These are phyloP conservation scores for Middelhovenomyces tepae DNA, from an alignment of 805 yeast genomes.

Conservation along the genomic window DNA sequence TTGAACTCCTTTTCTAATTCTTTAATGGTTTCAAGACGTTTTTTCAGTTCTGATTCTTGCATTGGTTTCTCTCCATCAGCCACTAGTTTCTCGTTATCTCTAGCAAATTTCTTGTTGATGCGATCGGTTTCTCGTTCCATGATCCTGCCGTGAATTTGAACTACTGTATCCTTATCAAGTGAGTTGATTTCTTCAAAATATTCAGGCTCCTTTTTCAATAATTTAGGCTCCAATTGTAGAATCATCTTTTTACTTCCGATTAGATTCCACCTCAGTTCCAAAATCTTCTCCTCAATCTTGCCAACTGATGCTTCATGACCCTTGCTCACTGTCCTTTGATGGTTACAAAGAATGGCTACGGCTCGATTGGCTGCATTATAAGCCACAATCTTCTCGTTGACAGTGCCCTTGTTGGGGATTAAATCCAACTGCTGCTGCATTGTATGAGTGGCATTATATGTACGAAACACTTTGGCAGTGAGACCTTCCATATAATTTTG, in stretches of 20 bases:
- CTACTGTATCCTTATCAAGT: conserved; percentile 55
- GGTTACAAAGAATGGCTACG: conserved; percentile 94
- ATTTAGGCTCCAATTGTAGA: conserved; percentile 48
- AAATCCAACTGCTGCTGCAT: conserved; percentile 91
- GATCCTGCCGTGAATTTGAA: conserved; percentile 47
- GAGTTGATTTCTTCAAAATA: conserved; percentile 64
- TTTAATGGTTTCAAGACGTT: conserved; percentile 47
- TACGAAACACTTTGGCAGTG: conserved; percentile 96
- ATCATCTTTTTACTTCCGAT: conserved; percentile 66
- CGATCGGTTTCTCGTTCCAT: conserved; percentile 60
- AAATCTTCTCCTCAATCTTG: conserved; percentile 65
- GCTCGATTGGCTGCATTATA: conserved; percentile 94
- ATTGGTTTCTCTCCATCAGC: conserved; percentile 47
- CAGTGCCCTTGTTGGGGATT: conserved; percentile 79
- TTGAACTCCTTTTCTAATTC: conserved; percentile 35
- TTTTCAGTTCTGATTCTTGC: conserved; percentile 48
- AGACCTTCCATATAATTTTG: conserved; percentile 87
- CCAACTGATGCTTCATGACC: conserved; percentile 74
- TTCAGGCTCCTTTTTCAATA: conserved; percentile 38
- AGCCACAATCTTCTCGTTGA: conserved; percentile 75
- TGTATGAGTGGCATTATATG: conserved; percentile 90
- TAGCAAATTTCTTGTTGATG: conserved; percentile 51
- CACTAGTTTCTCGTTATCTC: conserved; percentile 68
- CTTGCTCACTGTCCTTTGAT: conserved; percentile 86
- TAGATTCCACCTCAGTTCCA: conserved; percentile 80